Conservation (phyloP, 2,329 filamentous ascomycete genomes). For the Ophiostoma himal-ulmi region DNA sequence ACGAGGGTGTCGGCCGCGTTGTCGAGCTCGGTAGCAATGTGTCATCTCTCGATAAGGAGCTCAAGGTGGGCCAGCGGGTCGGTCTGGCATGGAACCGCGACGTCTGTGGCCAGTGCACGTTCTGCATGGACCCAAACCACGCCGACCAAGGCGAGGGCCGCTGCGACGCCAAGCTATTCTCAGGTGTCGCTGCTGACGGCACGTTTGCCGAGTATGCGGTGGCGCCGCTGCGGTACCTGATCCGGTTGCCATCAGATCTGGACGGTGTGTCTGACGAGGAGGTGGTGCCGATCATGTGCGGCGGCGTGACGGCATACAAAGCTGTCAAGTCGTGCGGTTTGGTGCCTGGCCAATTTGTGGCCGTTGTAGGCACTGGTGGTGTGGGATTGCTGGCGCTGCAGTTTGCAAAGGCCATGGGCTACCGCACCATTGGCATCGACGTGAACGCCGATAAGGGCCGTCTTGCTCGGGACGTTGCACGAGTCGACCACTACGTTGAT, state of each 20-base stretch:
- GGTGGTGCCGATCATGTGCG: conserved; percentile 40
- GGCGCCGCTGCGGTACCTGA: conserved; percentile 34
- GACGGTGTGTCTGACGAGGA: conserved; percentile 34
- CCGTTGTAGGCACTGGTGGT: conserved; percentile 37
- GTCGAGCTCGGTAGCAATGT: conserved; percentile 36
- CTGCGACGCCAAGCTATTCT: conserved; percentile 34
- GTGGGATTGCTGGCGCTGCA: conserved; percentile 37
- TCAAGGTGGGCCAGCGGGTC: conserved; percentile 34
- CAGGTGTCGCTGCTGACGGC: conserved; percentile 34
- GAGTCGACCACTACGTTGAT: conserved; percentile 38
- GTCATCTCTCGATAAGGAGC: conserved; percentile 25
- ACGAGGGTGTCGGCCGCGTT: conserved; percentile 42
- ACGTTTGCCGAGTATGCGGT: conserved; percentile 39
- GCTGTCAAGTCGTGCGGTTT: conserved; percentile 34
- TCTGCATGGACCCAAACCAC: conserved; percentile 28
- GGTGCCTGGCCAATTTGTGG: conserved; percentile 35
- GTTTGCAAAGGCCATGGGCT: conserved; percentile 40
- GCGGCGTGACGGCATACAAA: conserved; percentile 41
- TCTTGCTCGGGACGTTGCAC: conserved; percentile 27
- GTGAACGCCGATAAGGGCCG: conserved; percentile 32
- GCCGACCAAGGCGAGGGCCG: conserved; percentile 34
- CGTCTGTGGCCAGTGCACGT: conserved; percentile 34
- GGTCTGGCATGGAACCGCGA: conserved; percentile 39
- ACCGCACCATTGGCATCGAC: conserved; percentile 38
- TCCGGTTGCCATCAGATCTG: conserved; percentile 31